Conservation (phyloP, 2,329 filamentous ascomycete species). For the Knufia petricola region DNA sequence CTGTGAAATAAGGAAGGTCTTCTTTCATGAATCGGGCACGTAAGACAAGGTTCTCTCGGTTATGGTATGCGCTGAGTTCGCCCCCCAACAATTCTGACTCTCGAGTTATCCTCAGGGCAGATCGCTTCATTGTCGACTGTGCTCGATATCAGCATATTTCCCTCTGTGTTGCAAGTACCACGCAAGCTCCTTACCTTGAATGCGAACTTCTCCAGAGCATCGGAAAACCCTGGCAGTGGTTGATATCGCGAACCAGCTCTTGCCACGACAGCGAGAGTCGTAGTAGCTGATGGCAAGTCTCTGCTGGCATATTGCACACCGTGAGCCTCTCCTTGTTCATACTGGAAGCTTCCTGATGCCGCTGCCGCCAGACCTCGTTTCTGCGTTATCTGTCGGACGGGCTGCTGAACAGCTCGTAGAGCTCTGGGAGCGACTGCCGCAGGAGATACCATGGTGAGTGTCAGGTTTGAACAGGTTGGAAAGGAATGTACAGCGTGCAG, state of each 20-base stretch:
- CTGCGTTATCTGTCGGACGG: constrained; percentile 47
- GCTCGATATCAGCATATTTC: constrained; percentile 14
- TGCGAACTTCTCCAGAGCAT: constrained; percentile 86
- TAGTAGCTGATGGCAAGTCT: constrained; percentile 79
- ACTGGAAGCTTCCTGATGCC: constrained; percentile 68
- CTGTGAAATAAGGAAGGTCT: constrained; percentile 94
- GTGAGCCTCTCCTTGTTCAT: constrained; percentile 74
- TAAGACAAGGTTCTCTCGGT: constrained; percentile 83
- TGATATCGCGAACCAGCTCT: constrained; percentile 94
- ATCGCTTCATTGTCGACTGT: constrained; percentile 78
- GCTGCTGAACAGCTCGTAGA: constrained; percentile 51
- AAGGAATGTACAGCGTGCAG: not conserved
- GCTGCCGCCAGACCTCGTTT: constrained; percentile 56
- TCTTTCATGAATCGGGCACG: constrained; percentile 91
- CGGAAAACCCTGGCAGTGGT: constrained; percentile 76
- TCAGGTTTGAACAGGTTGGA: not conserved
- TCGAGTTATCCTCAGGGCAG: constrained; percentile 83
- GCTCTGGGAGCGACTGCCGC: constrained; percentile 55
- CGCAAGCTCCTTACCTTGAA: constrained; percentile 65
- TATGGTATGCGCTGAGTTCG: constrained; percentile 78
- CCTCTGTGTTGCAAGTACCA: constrained; percentile 9
- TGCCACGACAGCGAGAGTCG: constrained; percentile 80
- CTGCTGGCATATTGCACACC: constrained; percentile 89
- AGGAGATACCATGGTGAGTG: constrained; percentile 57
- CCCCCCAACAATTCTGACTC: constrained; percentile 93